These are phyloP conservation scores for Nemania sp. DNA, from an alignment of 2,329 filamentous ascomycete genomes.

Conservation along the genomic window DNA sequence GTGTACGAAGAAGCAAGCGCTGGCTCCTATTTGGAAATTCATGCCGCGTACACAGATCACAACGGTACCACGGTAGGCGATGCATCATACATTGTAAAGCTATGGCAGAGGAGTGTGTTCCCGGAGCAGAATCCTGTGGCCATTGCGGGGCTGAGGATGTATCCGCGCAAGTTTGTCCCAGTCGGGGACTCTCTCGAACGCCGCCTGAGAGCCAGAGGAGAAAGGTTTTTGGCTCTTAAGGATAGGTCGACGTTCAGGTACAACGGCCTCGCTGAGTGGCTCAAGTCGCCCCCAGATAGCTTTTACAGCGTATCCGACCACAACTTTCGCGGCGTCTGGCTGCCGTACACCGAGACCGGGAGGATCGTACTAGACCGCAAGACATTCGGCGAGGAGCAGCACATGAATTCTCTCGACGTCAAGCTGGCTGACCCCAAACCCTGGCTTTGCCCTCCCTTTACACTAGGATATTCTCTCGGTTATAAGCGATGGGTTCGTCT, in stretches of 20 bases:
- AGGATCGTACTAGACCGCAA: slow-evolving; percentile 39
- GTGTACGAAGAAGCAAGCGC: slow-evolving; percentile 31
- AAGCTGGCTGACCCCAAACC: slow-evolving; percentile 28
- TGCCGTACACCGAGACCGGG: slow-evolving; percentile 37
- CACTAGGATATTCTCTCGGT: slow-evolving; percentile 36
- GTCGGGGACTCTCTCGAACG: slow-evolving; percentile 32
- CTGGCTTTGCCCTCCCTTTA: slow-evolving; percentile 37
- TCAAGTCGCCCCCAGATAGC: slow-evolving; percentile 32
- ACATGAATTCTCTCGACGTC: slow-evolving; percentile 19
- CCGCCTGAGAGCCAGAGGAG: slow-evolving; percentile 30
- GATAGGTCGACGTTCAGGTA: slow-evolving; percentile 32
- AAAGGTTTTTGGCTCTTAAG: slow-evolving; percentile 33
- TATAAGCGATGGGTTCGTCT: slow-evolving; percentile 37
- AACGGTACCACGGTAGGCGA: slow-evolving; percentile 32
- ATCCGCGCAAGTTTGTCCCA: slow-evolving; percentile 31
- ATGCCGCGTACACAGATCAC: slow-evolving; percentile 35
- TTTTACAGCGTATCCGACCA: slow-evolving; percentile 29
- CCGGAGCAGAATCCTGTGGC: slow-evolving; percentile 32
- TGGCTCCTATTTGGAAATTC: slow-evolving; percentile 37
- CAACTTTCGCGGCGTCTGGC: slow-evolving; percentile 37
- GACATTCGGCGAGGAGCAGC: slow-evolving; percentile 38
- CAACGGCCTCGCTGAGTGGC: slow-evolving; percentile 35
- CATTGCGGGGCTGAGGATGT: slow-evolving; percentile 34
- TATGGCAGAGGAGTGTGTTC: slow-evolving; percentile 34
- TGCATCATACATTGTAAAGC: slow-evolving; percentile 15